These are phyloP conservation scores for Neurospora sp. DNA, from an alignment of 495 filamentous ascomycete genomes.

Conservation along the genomic window DNA sequence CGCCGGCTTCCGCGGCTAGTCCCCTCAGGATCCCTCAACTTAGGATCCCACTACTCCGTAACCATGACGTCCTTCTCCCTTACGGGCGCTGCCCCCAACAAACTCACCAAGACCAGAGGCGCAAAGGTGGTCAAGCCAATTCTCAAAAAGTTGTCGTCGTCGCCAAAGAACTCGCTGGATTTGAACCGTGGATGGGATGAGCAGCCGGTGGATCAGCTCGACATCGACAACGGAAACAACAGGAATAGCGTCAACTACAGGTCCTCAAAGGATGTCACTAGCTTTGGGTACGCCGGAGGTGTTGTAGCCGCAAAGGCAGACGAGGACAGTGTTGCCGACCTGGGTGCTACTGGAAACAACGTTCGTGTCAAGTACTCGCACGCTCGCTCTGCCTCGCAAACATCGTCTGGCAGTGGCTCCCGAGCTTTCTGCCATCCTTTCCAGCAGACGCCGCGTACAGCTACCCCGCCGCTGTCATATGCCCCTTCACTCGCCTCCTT, in stretches of 20 bases:
- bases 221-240: conserved; percentile 3
- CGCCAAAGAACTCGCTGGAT: conserved; percentile 45
- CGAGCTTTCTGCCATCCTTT: conserved; percentile 45
- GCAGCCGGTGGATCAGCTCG: conserved; percentile 29
- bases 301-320: not conserved
- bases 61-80: conserved; percentile 31
- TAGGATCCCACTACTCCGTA: conserved; percentile 3
- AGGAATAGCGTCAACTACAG: conserved; percentile 10
- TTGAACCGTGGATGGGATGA: conserved; percentile 42
- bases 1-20: not conserved
- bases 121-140: conserved; percentile 42
- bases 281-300: conserved; percentile 13
- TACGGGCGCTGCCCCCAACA: conserved; percentile 21
- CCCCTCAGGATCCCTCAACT: not conserved
- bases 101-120: conserved; percentile 32
- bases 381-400: conserved; percentile 41
- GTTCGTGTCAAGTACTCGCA: conserved; percentile 30
- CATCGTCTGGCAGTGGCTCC: conserved; percentile 35
- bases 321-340: not conserved
- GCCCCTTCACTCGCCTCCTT: conserved; percentile 41
- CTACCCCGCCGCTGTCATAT: conserved; percentile 45
- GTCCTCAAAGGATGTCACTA: conserved; percentile 19
- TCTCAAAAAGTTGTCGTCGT: conserved; percentile 41
- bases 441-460: conserved; percentile 46
- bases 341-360: conserved; percentile 5